Base-by-base conservation (phyloP, 1,284 basidiomycete genomes). In the Schizophyllum amplum region DNA sequence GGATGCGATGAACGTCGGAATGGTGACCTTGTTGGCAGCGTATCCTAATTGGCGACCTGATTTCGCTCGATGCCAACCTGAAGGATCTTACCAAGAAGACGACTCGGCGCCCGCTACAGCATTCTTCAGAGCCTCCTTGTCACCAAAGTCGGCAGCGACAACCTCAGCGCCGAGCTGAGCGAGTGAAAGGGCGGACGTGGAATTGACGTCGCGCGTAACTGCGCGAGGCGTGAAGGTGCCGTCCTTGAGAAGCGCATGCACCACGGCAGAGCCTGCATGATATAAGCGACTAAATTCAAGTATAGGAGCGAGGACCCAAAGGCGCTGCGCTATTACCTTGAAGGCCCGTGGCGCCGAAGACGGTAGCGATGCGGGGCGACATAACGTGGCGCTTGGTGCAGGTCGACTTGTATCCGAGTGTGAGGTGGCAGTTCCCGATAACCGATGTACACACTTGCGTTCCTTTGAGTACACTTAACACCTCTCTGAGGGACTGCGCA, bases 81-180 rank as follows among this genome's bases (percentile, higher is more conserved):
- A n/a, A n/a, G n/a, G 22, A 3, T 52, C 69, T 67, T 51, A 73
- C 71, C 51, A 66, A 71, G 60, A 71, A 76, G 25, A 75, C 74
- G 6, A 71, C 58, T 75, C 70, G 1, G 67, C 65, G 24, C 73
- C 74, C 1, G 57, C 54, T 60, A 76, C 59, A 2, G 71, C 70
- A 4, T 65, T 61, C 50, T 65, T 63, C 46, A 74, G 56, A 4
- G 70, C 70, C 4, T 55, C 26, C 1, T 64, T 57, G 54, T 75
- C 65, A 59, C 63, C 64, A 0, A 67, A 55, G 46, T 75, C 67
- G 13, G 62, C 72, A 42, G 66, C 60, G 15, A 70, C 69, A 9
- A 75, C 64, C 53, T 74, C 64, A 23, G 57, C 69, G 5, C 74
- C 73, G 23, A 66, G 63, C 1, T 60, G 56, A 26, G 65, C 61